Evolutionary conservation across 257 asterid genomes (phyloP).

Genomic region (Thymus mandschuricus): DNA sequence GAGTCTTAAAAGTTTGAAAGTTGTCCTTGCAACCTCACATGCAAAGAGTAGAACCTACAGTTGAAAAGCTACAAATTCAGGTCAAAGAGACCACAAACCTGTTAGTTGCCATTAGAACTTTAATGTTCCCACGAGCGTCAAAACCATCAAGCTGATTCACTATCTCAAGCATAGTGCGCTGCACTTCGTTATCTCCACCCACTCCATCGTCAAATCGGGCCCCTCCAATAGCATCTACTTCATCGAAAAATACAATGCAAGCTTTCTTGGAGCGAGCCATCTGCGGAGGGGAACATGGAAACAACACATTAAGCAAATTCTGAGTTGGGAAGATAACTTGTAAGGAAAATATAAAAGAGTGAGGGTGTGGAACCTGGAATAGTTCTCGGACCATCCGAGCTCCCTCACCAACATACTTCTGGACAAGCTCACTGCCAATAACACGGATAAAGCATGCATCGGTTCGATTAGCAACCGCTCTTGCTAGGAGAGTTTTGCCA

Average conservation of each 20-base stretch:
- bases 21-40: neutral
- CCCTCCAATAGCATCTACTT: slow-evolving; percentile 98
- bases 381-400: slow-evolving; percentile 99
- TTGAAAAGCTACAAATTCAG: neutral
- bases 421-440: slow-evolving; percentile 98
- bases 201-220: slow-evolving; percentile 97
- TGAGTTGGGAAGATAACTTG: neutral
- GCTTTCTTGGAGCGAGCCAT: slow-evolving; percentile 99
- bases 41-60: neutral
- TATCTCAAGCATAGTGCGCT: slow-evolving; percentile 98
- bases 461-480: slow-evolving; percentile 98
- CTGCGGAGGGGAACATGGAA: slow-evolving; percentile 41
- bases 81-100: slow-evolving; percentile 49
- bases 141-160: slow-evolving; percentile 99
- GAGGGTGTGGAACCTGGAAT: slow-evolving; percentile 69
- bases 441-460: slow-evolving; percentile 99
- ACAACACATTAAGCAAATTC: slow-evolving; percentile 9
- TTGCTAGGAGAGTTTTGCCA: slow-evolving; percentile 91
- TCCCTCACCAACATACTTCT: slow-evolving; percentile 98
- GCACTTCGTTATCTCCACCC: slow-evolving; percentile 99
- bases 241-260: slow-evolving; percentile 96
- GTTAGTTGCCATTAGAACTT: slow-evolving; percentile 98
- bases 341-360: neutral
- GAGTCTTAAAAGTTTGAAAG: too few relatives aligned
- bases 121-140: slow-evolving; percentile 98